Evolutionary conservation across 441 rosid species (phyloP).

Genomic region (Breynia disticha): DNA sequence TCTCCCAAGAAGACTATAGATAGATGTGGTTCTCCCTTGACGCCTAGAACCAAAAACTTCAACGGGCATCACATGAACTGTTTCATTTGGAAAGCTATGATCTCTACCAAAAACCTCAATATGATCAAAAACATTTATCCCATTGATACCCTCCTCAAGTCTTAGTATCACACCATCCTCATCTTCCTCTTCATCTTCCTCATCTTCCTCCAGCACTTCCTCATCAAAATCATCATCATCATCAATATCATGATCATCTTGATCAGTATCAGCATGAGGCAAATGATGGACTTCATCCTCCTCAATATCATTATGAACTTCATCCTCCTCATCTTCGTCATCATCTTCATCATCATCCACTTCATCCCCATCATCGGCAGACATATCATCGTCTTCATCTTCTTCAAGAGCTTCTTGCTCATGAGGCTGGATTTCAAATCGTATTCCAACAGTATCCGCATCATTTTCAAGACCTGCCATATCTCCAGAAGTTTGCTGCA

Average conservation of each 20-base stretch:
- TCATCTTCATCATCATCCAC: slow-evolving; percentile 61
- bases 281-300: slow-evolving; percentile 87
- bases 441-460: slow-evolving; percentile 59
- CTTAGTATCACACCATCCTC: slow-evolving; percentile 88
- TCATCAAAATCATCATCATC: slow-evolving; percentile 93
- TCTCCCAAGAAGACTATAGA: slow-evolving; percentile 91
- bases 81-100: slow-evolving; percentile 73
- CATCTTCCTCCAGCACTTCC: slow-evolving; percentile 92
- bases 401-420: slow-evolving; percentile 80
- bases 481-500: slow-evolving; percentile 86
- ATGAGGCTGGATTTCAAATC: slow-evolving; percentile 72
- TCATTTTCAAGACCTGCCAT: slow-evolving; percentile 70
- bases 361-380: slow-evolving; percentile 81
- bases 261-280: slow-evolving; percentile 91
- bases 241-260: slow-evolving; percentile 97
- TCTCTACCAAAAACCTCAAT: slow-evolving; percentile 91
- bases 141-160: slow-evolving; percentile 90
- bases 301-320: slow-evolving; percentile 72
- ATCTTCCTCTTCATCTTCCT: slow-evolving; percentile 90
- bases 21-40: slow-evolving; percentile 91
- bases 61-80: slow-evolving; percentile 95
- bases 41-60: slow-evolving; percentile 98
- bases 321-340: slow-evolving; percentile 74
- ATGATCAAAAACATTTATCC: slow-evolving; percentile 91
- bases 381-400: slow-evolving; percentile 91